These are phyloP conservation scores for Botrytis aclada DNA, from an alignment of 2,329 filamentous ascomycete genomes.

Conservation along the genomic window DNA sequence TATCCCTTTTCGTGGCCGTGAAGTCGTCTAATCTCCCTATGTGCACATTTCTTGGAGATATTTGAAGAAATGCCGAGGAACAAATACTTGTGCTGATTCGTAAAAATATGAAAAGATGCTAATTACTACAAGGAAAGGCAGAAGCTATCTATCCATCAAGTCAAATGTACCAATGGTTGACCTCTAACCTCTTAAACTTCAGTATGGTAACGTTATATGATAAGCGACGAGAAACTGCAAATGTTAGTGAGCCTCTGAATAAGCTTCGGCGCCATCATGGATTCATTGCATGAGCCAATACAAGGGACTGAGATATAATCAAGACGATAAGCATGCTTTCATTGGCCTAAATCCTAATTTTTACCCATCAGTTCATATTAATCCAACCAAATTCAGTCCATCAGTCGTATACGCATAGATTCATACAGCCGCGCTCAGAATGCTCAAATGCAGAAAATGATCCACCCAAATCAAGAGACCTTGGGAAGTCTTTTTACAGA, in stretches of 20 bases:
- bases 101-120: not conserved
- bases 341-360: constrained; percentile 12
- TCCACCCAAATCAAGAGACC: not conserved
- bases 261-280: not conserved
- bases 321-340: constrained; percentile 4
- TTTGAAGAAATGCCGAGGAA: not conserved
- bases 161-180: not conserved
- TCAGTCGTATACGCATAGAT: constrained; percentile 17
- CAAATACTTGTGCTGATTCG: not conserved
- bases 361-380: not conserved
- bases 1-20: not conserved
- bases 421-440: constrained; percentile 11
- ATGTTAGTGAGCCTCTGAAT: not conserved
- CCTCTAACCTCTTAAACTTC: not conserved
- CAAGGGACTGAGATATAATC: not conserved
- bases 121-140: not conserved
- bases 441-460: constrained; percentile 3
- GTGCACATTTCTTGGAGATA: not conserved
- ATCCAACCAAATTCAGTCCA: constrained; percentile 7
- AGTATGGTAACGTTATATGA: not conserved
- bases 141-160: not conserved
- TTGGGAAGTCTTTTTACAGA: not conserved
- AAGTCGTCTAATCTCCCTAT: not conserved
- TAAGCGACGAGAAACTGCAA: not conserved
- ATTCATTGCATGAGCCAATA: not conserved